Evolutionary conservation across 306 rosid species (phyloP), one percentile per base, ranked within the genome.

Genomic region (Mimosa bimucronata): DNA sequence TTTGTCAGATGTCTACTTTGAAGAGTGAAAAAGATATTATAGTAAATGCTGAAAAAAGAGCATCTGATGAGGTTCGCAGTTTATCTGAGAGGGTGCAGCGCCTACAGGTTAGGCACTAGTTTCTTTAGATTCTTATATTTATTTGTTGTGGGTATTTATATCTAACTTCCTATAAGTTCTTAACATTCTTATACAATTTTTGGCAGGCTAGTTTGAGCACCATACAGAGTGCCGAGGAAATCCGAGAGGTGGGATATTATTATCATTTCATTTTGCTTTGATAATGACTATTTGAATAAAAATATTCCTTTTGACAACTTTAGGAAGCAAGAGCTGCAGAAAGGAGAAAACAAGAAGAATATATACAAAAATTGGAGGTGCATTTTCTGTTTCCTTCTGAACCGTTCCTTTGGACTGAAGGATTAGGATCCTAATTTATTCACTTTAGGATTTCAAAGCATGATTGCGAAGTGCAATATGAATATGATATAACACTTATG

Each of bases 251-350:
- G 66, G 38, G 42, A 83, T 78, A 58, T 78, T 53, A 71, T 74
- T 37, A 23, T 79, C 28, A 26, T 14, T 78, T 28, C 50, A 7
- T 74, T 31, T 41, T 77, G 31, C 42, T 38, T 66, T 26, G 60
- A 40, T 73, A 60, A 28, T 61, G 82, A 37, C 74, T 48, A 10
- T 76, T 41, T 80, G 55, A 58, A 58, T 58, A 38, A 40, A 37
- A 60, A 77, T 16, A 64, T 81, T 18, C 41, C n/a, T 40, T 82
- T 45, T 76, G 76, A 66, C 66, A 66, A 82, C 70, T 78, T 18
- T 77, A 95, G 99, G 99, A 95, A 84, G 94, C 98, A 79, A 91
- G 98, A 88, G 93, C 85, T 67, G 86, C 90, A 28, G 94, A 93
- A 84, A 91, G 97, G 95, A 84, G 76, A 78, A 95, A 84, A 75